Conservation (phyloP, 495 filamentous ascomycete genomes). For the Hypoxylon fuscum region DNA sequence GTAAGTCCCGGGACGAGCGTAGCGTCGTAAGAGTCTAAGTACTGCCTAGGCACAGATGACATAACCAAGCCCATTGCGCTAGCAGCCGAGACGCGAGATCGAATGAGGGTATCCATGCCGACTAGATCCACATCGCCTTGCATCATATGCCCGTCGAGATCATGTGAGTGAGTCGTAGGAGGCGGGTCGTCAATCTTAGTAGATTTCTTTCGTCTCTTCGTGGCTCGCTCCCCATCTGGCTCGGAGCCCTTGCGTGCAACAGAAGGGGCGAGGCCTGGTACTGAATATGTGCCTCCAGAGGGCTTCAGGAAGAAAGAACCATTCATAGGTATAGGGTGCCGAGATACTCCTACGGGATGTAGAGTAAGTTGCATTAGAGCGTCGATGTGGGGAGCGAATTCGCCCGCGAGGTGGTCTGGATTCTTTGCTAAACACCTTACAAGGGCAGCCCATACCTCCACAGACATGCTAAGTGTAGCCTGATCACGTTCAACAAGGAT, state of each 20-base stretch:
- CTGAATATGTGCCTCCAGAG: conserved; percentile 83
- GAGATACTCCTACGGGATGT: conserved; percentile 89
- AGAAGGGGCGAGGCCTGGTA: conserved; percentile 53
- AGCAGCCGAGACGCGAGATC: conserved; percentile 87
- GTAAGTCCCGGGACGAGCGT: conserved; percentile 69
- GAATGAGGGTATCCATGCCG: conserved; percentile 83
- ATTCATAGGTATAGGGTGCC: conserved; percentile 91
- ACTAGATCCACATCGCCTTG: conserved; percentile 95
- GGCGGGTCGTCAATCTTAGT: conserved; percentile 81
- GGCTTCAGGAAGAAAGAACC: conserved; percentile 87
- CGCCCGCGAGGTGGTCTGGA: conserved; percentile 65
- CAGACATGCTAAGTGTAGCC: conserved; percentile 74
- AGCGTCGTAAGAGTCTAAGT: conserved; percentile 61
- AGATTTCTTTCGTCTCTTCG: conserved; percentile 81
- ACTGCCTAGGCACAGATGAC: conserved; percentile 63
- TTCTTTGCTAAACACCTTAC: conserved; percentile 70
- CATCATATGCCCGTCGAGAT: conserved; percentile 98
- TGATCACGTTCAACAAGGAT: conserved; percentile 91
- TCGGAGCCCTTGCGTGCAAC: conserved; percentile 70
- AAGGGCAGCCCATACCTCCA: conserved; percentile 87
- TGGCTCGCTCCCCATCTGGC: conserved; percentile 55
- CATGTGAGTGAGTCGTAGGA: conserved; percentile 72
- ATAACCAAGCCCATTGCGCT: conserved; percentile 82
- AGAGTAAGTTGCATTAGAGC: conserved; percentile 81
- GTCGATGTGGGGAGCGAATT: conserved; percentile 75